Percentiles rank a stretch among this genome's conserved stretches.
Evolutionary conservation across 2,329 filamentous ascomycete genomes (phyloP).

Genomic region (Zarea fungicola): DNA sequence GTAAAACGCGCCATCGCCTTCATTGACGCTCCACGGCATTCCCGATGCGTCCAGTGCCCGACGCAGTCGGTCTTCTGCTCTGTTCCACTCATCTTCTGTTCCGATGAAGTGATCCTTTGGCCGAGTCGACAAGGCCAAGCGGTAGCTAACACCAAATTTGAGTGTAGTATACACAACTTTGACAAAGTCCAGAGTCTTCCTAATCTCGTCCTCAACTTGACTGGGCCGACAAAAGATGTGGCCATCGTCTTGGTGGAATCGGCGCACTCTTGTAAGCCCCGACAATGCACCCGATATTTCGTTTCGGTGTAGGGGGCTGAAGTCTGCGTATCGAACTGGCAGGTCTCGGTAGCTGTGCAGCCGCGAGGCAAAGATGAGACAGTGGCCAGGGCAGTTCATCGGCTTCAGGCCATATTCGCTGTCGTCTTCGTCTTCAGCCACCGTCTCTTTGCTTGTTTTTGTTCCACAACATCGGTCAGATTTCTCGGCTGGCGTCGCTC

Average conservation of each 20-base stretch:
- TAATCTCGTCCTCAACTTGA: slow-evolving; percentile 71
- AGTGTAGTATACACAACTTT: slow-evolving; percentile 66
- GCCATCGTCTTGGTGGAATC: slow-evolving; percentile 87
- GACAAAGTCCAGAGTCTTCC: slow-evolving; percentile 68
- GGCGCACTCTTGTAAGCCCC: slow-evolving; percentile 75
- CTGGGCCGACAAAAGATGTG: slow-evolving; percentile 82
- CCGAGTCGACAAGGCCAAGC: slow-evolving; percentile 72
- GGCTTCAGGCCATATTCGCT: slow-evolving; percentile 81
- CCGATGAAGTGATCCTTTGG: slow-evolving; percentile 76
- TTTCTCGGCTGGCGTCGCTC: neutral
- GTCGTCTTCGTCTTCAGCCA: slow-evolving; percentile 49
- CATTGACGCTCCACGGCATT: slow-evolving; percentile 66
- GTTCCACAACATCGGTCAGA: slow-evolving; percentile 6
- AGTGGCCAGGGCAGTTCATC: slow-evolving; percentile 92
- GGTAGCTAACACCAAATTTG: slow-evolving; percentile 61
- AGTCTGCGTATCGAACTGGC: slow-evolving; percentile 80
- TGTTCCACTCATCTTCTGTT: slow-evolving; percentile 56
- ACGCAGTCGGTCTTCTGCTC: slow-evolving; percentile 36
- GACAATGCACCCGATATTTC: slow-evolving; percentile 77
- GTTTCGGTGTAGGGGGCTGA: slow-evolving; percentile 81
- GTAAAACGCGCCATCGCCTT: slow-evolving; percentile 84
- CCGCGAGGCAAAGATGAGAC: slow-evolving; percentile 72
- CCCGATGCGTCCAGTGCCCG: slow-evolving; percentile 58
- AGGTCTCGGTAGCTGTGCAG: slow-evolving; percentile 73
- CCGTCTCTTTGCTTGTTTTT: slow-evolving; percentile 14